A percentile compares a stretch with the other conserved stretches of the same genome.
phyloP scores from a whole-genome alignment of 352 stramenopile genomes.

The Globisporangium okanoganense region DNA sequence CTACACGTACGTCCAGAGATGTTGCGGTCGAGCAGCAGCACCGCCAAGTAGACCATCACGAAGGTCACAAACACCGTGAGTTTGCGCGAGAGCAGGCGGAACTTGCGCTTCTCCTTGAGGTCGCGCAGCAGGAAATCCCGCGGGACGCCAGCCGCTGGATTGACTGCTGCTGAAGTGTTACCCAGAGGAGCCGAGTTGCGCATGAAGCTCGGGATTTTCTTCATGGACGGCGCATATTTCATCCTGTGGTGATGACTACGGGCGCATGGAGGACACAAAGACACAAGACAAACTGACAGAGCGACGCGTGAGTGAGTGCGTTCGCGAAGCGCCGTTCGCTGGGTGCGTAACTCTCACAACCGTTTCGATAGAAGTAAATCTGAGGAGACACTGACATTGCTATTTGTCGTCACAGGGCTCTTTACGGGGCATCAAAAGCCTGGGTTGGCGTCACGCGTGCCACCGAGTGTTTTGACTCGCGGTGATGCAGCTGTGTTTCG shows the following conservation, averaged over 20 bases:
- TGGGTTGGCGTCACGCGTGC: not conserved
- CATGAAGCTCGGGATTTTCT: conserved; percentile 13
- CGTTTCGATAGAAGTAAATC: not conserved
- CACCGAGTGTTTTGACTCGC: not conserved
- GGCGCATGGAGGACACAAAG: not conserved
- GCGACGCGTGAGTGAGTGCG: not conserved
- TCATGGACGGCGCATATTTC: conserved; percentile 15
- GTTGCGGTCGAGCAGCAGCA: conserved; percentile 63
- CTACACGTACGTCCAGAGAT: conserved; percentile 50
- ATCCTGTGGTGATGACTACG: not conserved
- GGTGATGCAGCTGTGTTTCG: not conserved
- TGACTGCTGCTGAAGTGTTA: not conserved
- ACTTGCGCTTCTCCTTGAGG: conserved; percentile 70
- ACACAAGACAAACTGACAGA: not conserved
- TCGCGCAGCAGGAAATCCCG: conserved; percentile 53
- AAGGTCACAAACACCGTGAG: conserved; percentile 65
- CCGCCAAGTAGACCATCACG: conserved; percentile 52
- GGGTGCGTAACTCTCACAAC: not conserved
- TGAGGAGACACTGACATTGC: not conserved
- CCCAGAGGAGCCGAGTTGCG: not conserved
- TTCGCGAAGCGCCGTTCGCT: not conserved
- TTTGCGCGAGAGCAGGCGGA: conserved; percentile 58
- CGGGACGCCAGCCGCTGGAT: conserved; percentile 24
- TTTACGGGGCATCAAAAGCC: not conserved
- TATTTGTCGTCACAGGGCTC: not conserved